These are phyloP conservation scores for Penicillium alfredii DNA, from an alignment of 495 filamentous ascomycete genomes.

Conservation along the genomic window DNA sequence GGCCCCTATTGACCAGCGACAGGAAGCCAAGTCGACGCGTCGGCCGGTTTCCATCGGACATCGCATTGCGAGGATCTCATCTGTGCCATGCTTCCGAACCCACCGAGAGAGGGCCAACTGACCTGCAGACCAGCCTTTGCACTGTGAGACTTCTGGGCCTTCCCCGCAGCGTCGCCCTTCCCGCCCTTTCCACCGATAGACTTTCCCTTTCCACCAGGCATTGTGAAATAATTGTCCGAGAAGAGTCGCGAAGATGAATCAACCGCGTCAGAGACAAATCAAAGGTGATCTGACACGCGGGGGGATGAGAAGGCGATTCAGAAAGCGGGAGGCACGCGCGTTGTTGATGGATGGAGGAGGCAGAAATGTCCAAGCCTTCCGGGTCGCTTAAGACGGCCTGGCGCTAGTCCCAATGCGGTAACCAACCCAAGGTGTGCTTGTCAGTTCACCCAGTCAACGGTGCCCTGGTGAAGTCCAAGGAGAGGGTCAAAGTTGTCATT, in stretches of 20 bases:
- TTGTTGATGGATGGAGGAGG: constrained; percentile 49
- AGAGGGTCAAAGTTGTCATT: no score
- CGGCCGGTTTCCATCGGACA: constrained; percentile 7
- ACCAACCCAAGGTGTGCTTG: constrained; percentile 2
- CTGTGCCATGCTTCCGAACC: background rate
- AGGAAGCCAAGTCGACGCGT: constrained; percentile 22
- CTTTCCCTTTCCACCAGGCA: constrained; percentile 91
- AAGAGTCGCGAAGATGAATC: constrained; percentile 22
- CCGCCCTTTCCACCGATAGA: constrained; percentile 92
- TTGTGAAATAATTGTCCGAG: constrained; percentile 33
- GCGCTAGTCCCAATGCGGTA: constrained; percentile 39
- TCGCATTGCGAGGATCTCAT: constrained; percentile 8
- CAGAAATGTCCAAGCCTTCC: constrained; percentile 41
- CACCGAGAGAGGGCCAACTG: constrained; percentile 38
- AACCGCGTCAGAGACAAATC: constrained; percentile 20
- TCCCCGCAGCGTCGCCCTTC: constrained; percentile 62
- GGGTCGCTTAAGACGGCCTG: constrained; percentile 38
- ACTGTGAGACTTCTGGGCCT: constrained; percentile 97
- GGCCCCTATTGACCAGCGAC: constrained; percentile 4
- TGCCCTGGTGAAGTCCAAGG: no score
- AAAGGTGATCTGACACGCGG: constrained; percentile 20
- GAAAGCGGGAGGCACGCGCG: constrained; percentile 34
- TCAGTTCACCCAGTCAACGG: background rate
- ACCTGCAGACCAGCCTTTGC: constrained; percentile 98
- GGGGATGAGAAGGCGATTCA: constrained; percentile 34